A percentile compares a stretch with the other conserved stretches of the same genome.
Evolutionary conservation across 2,329 filamentous ascomycete species (phyloP).

Genomic region (Talaromyces pinophilus): DNA sequence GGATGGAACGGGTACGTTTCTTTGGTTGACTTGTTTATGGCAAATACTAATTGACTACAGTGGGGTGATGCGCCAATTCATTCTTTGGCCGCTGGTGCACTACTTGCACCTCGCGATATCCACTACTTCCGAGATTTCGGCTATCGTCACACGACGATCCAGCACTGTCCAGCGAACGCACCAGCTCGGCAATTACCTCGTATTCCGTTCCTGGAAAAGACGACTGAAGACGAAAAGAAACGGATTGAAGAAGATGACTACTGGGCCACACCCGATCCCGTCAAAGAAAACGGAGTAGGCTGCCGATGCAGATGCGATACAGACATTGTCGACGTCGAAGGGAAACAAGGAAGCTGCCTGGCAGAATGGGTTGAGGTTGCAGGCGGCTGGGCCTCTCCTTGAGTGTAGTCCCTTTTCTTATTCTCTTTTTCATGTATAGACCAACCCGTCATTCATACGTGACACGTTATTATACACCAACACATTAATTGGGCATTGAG

Average conservation of each 20-base stretch:
- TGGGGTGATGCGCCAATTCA: constrained; percentile 99
- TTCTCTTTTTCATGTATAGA: constrained; percentile 29
- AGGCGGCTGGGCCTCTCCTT: constrained; percentile 79
- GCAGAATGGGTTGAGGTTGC: constrained; percentile 97
- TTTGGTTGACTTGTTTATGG: constrained; percentile 2
- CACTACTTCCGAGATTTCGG: constrained; percentile 99
- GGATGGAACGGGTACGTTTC: constrained; percentile 86
- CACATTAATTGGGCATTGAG: constrained; percentile 34
- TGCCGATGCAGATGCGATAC: constrained; percentile 97
- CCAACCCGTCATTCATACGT: constrained; percentile 32
- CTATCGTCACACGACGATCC: constrained; percentile 97
- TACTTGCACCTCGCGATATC: constrained; percentile 78
- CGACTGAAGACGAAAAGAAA: constrained; percentile 77
- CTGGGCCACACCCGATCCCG: constrained; percentile 83
- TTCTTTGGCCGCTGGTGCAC: constrained; percentile 87
- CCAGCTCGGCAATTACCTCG: constrained; percentile 81
- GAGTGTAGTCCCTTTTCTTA: constrained; percentile 25
- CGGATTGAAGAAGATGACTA: constrained; percentile 92
- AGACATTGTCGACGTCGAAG: constrained; percentile 95
- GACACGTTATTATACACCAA: constrained; percentile 26
- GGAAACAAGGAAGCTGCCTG: constrained; percentile 93
- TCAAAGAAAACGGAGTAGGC: constrained; percentile 93
- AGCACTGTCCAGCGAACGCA: constrained; percentile 96
- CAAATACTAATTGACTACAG: constrained; percentile 52
- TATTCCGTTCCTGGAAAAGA: constrained; percentile 77